Conservation (phyloP, 495 filamentous ascomycete species). For the Chaetomium tenue region DNA sequence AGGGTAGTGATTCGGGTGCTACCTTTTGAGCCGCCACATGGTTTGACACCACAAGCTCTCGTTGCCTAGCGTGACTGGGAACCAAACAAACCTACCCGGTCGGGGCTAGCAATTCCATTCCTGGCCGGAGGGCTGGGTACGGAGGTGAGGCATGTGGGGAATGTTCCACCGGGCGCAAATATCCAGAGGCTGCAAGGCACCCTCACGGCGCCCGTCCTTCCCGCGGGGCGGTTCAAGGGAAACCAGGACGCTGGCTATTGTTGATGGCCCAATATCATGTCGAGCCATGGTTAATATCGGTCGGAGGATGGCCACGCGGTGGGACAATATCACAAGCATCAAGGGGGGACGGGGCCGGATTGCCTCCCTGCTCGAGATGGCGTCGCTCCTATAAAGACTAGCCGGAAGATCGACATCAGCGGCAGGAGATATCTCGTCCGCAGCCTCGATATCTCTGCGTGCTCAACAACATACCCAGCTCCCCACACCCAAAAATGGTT, state of each 20-base stretch:
- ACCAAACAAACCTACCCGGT: slow-evolving; percentile 2
- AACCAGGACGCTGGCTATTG: slow-evolving; percentile 18
- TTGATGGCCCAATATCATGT: slow-evolving; percentile 23
- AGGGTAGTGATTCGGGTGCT: slow-evolving; percentile 14
- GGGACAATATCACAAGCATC: slow-evolving; percentile 25
- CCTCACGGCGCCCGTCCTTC: slow-evolving; percentile 5
- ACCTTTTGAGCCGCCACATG: slow-evolving; percentile 19
- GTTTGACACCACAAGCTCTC: neutral
- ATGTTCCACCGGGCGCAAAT: slow-evolving; percentile 20
- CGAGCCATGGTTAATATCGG: slow-evolving; percentile 29
- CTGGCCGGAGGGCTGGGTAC: slow-evolving; percentile 14
- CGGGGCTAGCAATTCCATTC: slow-evolving; percentile 16
- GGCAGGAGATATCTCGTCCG: slow-evolving; percentile 7
- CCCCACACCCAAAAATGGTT: slow-evolving; percentile 38
- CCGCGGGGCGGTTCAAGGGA: slow-evolving; percentile 9
- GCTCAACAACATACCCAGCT: neutral
- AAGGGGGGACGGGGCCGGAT: slow-evolving; percentile 19
- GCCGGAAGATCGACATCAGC: slow-evolving; percentile 24
- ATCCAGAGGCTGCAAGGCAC: slow-evolving; percentile 9
- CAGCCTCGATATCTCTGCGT: slow-evolving; percentile 12
- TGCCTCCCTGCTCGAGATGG: neutral
- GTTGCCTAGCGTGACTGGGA: slow-evolving; percentile 1
- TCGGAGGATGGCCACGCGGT: slow-evolving; percentile 33
- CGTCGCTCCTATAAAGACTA: slow-evolving; percentile 16
- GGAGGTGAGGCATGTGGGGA: slow-evolving; percentile 24